Evolutionary conservation across 2,329 filamentous ascomycete genomes (phyloP).

Genomic region (Talaromyces albobiverticillius): DNA sequence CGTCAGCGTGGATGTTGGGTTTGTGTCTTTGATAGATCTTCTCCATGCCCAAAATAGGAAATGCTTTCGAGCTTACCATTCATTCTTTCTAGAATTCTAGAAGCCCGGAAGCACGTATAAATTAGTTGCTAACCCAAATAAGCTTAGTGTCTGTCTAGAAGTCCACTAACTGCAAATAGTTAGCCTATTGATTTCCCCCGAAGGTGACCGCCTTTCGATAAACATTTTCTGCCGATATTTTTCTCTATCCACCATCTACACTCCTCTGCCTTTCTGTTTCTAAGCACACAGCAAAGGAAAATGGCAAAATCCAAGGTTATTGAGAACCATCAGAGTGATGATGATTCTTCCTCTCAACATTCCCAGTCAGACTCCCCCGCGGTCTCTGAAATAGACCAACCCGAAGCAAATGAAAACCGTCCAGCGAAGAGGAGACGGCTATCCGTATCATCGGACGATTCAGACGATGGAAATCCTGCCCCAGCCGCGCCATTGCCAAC

Average conservation of each 20-base stretch:
- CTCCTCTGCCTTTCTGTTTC: background rate
- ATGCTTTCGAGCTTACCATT: too few relatives aligned
- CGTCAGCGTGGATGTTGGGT: too few relatives aligned
- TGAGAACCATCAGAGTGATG: background rate
- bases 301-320: slow-evolving; percentile 1
- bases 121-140: too few relatives aligned
- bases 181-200: too few relatives aligned
- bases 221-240: slow-evolving; percentile 15
- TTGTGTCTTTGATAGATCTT: too few relatives aligned
- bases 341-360: background rate
- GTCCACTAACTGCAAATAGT: too few relatives aligned
- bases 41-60: too few relatives aligned
- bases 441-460: slow-evolving; percentile 35
- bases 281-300: background rate
- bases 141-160: too few relatives aligned
- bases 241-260: background rate
- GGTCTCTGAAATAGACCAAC: background rate
- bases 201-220: slow-evolving; percentile 13
- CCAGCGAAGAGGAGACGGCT: slow-evolving; percentile 39
- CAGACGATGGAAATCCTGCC: slow-evolving; percentile 27
- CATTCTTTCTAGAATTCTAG: too few relatives aligned
- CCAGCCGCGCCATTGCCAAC: slow-evolving; percentile 30
- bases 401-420: slow-evolving; percentile 19
- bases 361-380: slow-evolving; percentile 2
- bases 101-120: too few relatives aligned